Evolutionary conservation across 768 basidiomycete species (phyloP), one percentile per base, ranked within the genome.

Genomic region (Exsudoporus frostii): DNA sequence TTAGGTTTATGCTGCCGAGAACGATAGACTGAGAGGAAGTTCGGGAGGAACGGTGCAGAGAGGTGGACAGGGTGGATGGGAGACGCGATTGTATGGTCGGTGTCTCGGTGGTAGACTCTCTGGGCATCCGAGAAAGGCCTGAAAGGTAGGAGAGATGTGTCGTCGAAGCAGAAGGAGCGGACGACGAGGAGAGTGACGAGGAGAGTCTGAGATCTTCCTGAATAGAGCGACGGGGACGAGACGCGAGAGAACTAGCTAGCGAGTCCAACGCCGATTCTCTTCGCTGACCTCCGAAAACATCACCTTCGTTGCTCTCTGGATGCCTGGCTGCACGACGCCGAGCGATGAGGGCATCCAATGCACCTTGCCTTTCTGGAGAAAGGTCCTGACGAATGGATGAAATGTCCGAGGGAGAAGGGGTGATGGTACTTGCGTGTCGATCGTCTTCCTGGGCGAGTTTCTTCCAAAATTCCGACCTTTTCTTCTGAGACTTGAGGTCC

Each of bases 401-500:
- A 32, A 71, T 62, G 37, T 66, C 58, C 7, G 70, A 72, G 7
- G 68, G 60, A 3, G 66, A 68, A 13, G 70, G 69, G 0, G 71
- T 70, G 39, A 71, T 38, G 1, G 37, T 55, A 25, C 32, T 51
- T 41, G 56, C 34, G 11, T 68, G 56, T 42, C 42, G 48, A 43
- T 44, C 53, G 49, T 71, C 64, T 54, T 67, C 69, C 45, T 72
- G 66, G 17, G 77, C 77, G 13, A 73, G 61, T 24, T 65, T 71
- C 62, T 77, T 79, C 76, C 75, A 80, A 39, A 76, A 79, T 44
- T 75, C 77, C 54, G 71, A 62, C 32, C 65, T 62, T 50, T 78
- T 79, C 65, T 66, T 77, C 48, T 69, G 70, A 38, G 74, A 68
- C 34, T 70, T 73, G 43, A 79, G 74, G 47, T 78, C 74, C 50